Base-by-base conservation (phyloP, 2,329 filamentous ascomycete genomes). In the Tolypocladium tropicale region DNA sequence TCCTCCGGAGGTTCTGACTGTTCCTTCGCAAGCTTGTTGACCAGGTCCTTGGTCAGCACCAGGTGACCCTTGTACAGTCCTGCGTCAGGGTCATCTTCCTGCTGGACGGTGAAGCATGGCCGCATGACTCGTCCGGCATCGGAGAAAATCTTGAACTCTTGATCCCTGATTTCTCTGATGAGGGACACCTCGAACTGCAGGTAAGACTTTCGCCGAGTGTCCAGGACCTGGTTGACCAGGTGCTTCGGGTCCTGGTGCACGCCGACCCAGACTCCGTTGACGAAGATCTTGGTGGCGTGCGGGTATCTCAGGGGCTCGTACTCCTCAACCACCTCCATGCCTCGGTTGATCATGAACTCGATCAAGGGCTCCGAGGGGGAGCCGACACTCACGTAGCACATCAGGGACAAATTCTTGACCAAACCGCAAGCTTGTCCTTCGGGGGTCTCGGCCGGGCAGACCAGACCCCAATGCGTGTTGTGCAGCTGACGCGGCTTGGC, bases 91-190 rank as follows among this genome's bases (percentile, higher is more conserved):
- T 89, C 89, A 56, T 87, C 85, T 56, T 95, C 86, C 65, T 93
- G 94, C 64, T 97, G 90, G 39, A 99, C 88, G 12, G 95, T 92
- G 69, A 95, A 97, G 6, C 97, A 77, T 0, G 94, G 94, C 61
- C 94, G 84, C 78, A 94, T 95, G 55, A 99, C 92, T 71, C 94
- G 86, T 32, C 94, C 94, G 46, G 93, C 93, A 71, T 99, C 94
- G 3, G 93, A 97, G 71, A 97, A 96, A 64, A 99, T 93, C 74
- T 95, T 95, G 81, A 99, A 96, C 71, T 99, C 94, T 64, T 93
- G 85, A 65, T 99, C 94, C 71, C 95, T 86, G 65, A 99, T 96
- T 68, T 99, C 94, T 67, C 94, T 85, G 65, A 99, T 89, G 65
- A 99, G 81, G 60, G 92, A 96, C 63, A 96, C 91, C 74, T 97